Evolutionary conservation across 2,329 filamentous ascomycete species (phyloP).

Genomic region (Ophiostoma angusticollis): DNA sequence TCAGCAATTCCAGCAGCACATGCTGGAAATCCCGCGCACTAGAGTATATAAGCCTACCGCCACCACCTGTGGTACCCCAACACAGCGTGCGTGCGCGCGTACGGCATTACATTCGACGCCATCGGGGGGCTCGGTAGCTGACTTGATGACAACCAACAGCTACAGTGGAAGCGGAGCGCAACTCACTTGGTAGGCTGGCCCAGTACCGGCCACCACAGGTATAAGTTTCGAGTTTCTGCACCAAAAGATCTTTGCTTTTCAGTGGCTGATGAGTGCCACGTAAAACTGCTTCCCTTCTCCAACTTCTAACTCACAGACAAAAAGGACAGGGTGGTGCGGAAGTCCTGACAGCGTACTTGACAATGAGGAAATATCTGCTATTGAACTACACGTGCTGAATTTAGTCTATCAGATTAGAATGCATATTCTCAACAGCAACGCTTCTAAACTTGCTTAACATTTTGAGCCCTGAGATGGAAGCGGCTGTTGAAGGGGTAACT

Average conservation of each 20-base stretch:
- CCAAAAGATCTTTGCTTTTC: slow-evolving; percentile 11
- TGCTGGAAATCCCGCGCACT: too few relatives aligned
- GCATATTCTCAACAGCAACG: too few relatives aligned
- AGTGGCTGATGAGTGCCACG: neutral
- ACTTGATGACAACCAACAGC: slow-evolving; percentile 6
- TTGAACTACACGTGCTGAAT: neutral
- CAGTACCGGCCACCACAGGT: slow-evolving; percentile 10
- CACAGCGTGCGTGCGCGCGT: too few relatives aligned
- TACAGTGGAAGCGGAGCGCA: slow-evolving; percentile 13
- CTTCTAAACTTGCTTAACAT: too few relatives aligned
- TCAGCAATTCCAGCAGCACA: too few relatives aligned
- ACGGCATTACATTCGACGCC: too few relatives aligned
- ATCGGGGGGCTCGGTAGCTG: slow-evolving; percentile 9
- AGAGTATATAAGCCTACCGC: too few relatives aligned
- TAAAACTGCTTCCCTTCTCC: slow-evolving; percentile 8
- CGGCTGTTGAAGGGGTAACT: too few relatives aligned
- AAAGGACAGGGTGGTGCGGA: slow-evolving; percentile 1
- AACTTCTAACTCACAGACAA: slow-evolving; percentile 3
- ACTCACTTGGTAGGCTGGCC: slow-evolving; percentile 10
- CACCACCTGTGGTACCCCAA: too few relatives aligned
- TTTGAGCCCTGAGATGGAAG: too few relatives aligned
- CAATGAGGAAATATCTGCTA: neutral
- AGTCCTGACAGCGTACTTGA: slow-evolving; percentile 1
- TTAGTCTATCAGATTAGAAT: too few relatives aligned
- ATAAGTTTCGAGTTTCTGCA: neutral